A percentile compares a stretch with the other conserved stretches of the same genome.
phyloP scores from a whole-genome alignment of 805 yeast genomes.

The Jamesozyma gamospora region DNA sequence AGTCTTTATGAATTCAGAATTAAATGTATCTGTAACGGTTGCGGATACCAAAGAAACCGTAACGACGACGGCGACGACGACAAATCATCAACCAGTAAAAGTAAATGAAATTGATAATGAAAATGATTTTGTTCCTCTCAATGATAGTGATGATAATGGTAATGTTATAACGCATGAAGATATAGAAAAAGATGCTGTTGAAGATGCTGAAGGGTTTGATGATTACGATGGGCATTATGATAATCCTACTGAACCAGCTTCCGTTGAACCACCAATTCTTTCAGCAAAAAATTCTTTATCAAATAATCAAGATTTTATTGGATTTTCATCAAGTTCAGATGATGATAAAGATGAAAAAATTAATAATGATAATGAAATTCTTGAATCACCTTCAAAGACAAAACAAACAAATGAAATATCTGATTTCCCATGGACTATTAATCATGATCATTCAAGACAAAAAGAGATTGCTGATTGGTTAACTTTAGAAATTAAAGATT shows the following conservation, averaged over 20 bases:
- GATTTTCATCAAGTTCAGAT: conserved; percentile 27
- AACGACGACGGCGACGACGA: neutral
- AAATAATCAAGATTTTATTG: conserved; percentile 34
- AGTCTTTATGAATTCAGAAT: too few species aligned
- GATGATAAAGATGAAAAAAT: conserved; percentile 22
- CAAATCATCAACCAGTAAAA: neutral
- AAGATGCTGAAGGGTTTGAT: conserved; percentile 16
- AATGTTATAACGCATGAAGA: conserved; percentile 1
- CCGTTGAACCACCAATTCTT: conserved; percentile 1
- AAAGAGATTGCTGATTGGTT: conserved; percentile 79
- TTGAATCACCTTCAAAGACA: conserved; percentile 1
- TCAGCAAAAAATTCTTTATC: conserved; percentile 3
- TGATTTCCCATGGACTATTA: conserved; percentile 62
- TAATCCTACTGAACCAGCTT: conserved; percentile 13
- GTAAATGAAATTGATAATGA: conserved; percentile 3
- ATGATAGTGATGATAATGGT: conserved; percentile 1
- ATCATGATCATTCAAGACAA: conserved; percentile 68
- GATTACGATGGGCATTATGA: conserved; percentile 23
- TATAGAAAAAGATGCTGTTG: conserved; percentile 2
- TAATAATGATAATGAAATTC: conserved; percentile 7
- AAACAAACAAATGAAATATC: conserved; percentile 4
- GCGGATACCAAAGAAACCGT: neutral
- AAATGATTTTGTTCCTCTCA: conserved; percentile 3
- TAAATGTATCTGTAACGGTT: too few species aligned
- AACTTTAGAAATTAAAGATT: conserved; percentile 75